Conservation (phyloP, 2,329 filamentous ascomycete genomes). For the Penicillium fuscoglaucum region DNA sequence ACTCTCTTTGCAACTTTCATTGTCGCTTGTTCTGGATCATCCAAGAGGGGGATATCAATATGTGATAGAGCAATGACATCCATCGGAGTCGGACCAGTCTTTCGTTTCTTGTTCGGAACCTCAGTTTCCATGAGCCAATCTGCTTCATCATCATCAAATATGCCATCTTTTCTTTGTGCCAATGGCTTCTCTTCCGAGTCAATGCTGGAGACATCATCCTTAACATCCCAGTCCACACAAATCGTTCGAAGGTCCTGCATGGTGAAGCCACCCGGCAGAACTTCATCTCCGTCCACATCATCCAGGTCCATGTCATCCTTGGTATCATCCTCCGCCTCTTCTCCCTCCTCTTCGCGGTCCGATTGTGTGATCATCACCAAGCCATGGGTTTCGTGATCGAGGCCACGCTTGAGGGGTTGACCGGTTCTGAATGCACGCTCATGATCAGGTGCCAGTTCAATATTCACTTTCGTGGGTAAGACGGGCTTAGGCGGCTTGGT, state of each 20-base stretch:
- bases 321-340: constrained; percentile 54
- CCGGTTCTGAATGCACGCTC: constrained; percentile 82
- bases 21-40: constrained; percentile 75
- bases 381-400: constrained; percentile 58
- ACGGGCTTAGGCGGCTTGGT: constrained; percentile 77
- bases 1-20: constrained; percentile 74
- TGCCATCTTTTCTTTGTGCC: constrained; percentile 3
- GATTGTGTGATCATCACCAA: constrained; percentile 50
- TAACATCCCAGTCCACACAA: constrained; percentile 80
- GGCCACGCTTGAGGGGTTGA: constrained; percentile 53
- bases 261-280: constrained; percentile 67
- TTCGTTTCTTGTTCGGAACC: constrained; percentile 66
- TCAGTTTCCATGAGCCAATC: constrained; percentile 51
- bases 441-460: constrained; percentile 83
- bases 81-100: constrained; percentile 46
- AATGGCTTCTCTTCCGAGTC: constrained; percentile 20
- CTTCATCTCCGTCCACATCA: constrained; percentile 60
- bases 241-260: constrained; percentile 80
- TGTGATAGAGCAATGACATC: constrained; percentile 55
- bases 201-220: constrained; percentile 45
- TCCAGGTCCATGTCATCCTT: constrained; percentile 51
- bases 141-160: constrained; percentile 56
- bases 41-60: constrained; percentile 69
- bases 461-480: constrained; percentile 79
- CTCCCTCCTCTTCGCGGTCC: constrained; percentile 50